phyloP scores from a whole-genome alignment of 768 basidiomycete genomes.

The Lentinus brumalis region DNA sequence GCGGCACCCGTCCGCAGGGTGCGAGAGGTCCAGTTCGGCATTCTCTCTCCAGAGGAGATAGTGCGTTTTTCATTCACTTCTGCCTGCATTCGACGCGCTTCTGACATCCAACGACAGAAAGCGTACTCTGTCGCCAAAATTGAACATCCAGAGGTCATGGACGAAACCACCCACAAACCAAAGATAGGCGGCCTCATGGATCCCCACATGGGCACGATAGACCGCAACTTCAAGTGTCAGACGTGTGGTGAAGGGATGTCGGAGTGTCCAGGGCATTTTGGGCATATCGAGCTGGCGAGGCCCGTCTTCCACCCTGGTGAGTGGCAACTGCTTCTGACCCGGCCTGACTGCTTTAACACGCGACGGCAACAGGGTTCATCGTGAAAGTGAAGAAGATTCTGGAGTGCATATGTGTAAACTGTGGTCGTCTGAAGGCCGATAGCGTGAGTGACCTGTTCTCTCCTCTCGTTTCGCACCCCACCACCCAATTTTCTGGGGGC shows the following conservation, averaged over 20 bases:
- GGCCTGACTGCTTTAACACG: background rate
- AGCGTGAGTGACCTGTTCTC: slow-evolving; percentile 88
- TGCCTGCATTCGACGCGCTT: slow-evolving; percentile 1
- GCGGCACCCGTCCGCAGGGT: slow-evolving; percentile 94
- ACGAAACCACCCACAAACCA: slow-evolving; percentile 86
- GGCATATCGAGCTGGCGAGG: slow-evolving; percentile 94
- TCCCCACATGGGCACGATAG: slow-evolving; percentile 96
- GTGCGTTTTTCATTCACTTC: slow-evolving; percentile 49
- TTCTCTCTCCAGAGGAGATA: slow-evolving; percentile 98
- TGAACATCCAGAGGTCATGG: slow-evolving; percentile 98
- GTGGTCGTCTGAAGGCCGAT: slow-evolving; percentile 96
- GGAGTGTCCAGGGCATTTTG: slow-evolving; percentile 99
- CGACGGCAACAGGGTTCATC: slow-evolving; percentile 71
- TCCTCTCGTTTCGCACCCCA: slow-evolving; percentile 91
- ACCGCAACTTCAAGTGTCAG: slow-evolving; percentile 98
- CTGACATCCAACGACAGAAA: slow-evolving; percentile 62
- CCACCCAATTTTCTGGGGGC: slow-evolving; percentile 98
- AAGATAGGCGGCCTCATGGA: slow-evolving; percentile 97
- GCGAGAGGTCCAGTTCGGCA: slow-evolving; percentile 97
- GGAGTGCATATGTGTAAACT: slow-evolving; percentile 98
- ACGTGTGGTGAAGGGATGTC: slow-evolving; percentile 99
- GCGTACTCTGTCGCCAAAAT: slow-evolving; percentile 98
- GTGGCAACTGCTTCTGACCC: slow-evolving; percentile 29
- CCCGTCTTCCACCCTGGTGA: slow-evolving; percentile 97
- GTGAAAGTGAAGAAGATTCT: slow-evolving; percentile 99